Evolutionary conservation across 805 yeast genomes (phyloP), one percentile per base, ranked within the genome.

Genomic region (Candida ortonii): DNA sequence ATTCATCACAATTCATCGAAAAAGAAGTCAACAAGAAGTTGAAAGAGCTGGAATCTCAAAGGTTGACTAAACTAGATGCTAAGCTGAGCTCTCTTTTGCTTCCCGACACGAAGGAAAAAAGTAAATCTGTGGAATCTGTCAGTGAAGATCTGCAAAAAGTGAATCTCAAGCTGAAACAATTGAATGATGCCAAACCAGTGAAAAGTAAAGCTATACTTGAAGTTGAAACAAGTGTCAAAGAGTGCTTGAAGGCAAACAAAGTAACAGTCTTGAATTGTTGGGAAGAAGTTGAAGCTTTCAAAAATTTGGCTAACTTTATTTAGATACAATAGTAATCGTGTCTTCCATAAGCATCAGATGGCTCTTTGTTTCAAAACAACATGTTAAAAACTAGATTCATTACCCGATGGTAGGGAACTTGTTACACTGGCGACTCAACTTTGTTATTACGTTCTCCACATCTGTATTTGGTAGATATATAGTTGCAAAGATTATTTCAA

Each of bases 191-290:
- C 5, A 55, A 53, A 35, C 57, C 61, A 9, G 44, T 38, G 10
- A 49, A 58, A n/a, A 52, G 62, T 12, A 68, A 67, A 14, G 68
- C 64, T 2, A 55, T 79, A 7, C 52, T 64, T 34, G 49, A 47
- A 2, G 70, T 80, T 5, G 77, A 82, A 60, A 47, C 52, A 6
- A 49, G 65, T 8, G 76, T 87, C 16, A 62, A 71, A 16, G 51
- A 63, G 25, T 86, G 96, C 57, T 68, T 86, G 52, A 69, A 68
- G 46, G 71, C 71, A 30, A 80, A 80, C 57, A 61, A 70, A 43
- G 82, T 78, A 15, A 78, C 70, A 55, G 79, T 84, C 15, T 70
- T 86, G 57, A 79, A 83, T 58, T 86, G 96, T 57, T 83, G 88
- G 81, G 85, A 82, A 25, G 84, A 83, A 53, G 84, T 84, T 13